A percentile compares a stretch with the other conserved stretches of the same genome.
phyloP scores from a whole-genome alignment of 345 rosid genomes.

The Dimocarpus longan region DNA sequence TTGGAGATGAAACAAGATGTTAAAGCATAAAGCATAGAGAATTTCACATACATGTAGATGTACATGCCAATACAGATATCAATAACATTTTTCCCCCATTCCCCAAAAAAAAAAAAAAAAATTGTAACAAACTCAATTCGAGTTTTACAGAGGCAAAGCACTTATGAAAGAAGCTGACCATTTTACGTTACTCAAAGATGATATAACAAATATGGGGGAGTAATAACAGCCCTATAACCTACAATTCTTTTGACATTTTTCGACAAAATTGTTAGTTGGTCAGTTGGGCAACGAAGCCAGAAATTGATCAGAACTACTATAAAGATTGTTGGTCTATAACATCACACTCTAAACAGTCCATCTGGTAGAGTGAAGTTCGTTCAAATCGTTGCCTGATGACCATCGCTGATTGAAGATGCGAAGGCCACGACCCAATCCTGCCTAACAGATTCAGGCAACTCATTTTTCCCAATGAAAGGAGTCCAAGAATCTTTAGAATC shows the following conservation, averaged over 20 bases:
- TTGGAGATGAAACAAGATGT: no score
- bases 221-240: not conserved
- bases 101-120: no score
- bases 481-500: conserved; percentile 36
- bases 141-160: no score
- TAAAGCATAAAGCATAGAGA: not conserved
- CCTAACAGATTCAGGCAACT: conserved; percentile 33
- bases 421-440: conserved; percentile 41
- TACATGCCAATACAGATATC: not conserved
- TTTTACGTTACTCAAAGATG: not conserved
- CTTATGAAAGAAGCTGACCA: no score
- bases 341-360: not conserved
- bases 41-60: not conserved
- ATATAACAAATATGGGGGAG: not conserved
- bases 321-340: not conserved
- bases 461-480: conserved; percentile 28
- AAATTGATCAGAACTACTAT: not conserved
- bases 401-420: conserved; percentile 19
- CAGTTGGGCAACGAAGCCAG: not conserved
- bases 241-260: not conserved
- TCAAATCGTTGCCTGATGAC: not conserved
- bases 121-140: no score
- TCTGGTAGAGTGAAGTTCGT: not conserved
- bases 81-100: no score
- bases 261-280: conserved; percentile 8